phyloP scores from a whole-genome alignment of 1,284 basidiomycete species.

The Xerocomus nothofagi region DNA sequence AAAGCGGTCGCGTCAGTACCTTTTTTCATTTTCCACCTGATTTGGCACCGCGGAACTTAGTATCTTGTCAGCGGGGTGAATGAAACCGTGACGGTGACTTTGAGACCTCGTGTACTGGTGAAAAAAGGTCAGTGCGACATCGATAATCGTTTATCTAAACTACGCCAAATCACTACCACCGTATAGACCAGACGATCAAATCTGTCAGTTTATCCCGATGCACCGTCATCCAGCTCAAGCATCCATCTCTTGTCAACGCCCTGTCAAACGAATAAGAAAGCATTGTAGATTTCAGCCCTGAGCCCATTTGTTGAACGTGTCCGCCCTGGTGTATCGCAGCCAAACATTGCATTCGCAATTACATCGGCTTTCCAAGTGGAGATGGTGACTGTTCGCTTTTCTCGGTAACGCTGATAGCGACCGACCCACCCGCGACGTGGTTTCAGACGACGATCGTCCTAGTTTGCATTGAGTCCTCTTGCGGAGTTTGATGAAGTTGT shows the following conservation, averaged over 20 bases:
- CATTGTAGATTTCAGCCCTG: too few species aligned
- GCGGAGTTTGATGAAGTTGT: too few species aligned
- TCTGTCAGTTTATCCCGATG: conserved; percentile 2
- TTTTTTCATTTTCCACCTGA: not conserved
- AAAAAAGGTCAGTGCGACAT: not conserved
- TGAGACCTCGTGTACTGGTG: not conserved
- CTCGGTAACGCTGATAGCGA: not conserved
- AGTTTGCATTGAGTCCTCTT: not conserved
- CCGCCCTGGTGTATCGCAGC: too few species aligned
- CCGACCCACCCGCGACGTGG: too few species aligned
- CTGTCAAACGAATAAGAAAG: not conserved
- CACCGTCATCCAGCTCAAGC: not conserved
- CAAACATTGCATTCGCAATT: too few species aligned
- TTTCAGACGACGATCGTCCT: not conserved
- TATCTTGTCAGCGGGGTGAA: not conserved
- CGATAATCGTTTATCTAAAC: conserved; percentile 4
- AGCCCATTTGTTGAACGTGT: too few species aligned
- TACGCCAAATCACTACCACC: not conserved
- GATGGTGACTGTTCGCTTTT: not conserved
- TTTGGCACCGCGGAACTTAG: not conserved
- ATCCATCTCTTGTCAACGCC: not conserved
- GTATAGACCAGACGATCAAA: not conserved
- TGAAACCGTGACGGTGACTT: not conserved
- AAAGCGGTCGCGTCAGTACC: not conserved
- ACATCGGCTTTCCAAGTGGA: not conserved